These are phyloP conservation scores for Ophiosphaerella narmari DNA, from an alignment of 2,329 filamentous ascomycete genomes.

Conservation along the genomic window DNA sequence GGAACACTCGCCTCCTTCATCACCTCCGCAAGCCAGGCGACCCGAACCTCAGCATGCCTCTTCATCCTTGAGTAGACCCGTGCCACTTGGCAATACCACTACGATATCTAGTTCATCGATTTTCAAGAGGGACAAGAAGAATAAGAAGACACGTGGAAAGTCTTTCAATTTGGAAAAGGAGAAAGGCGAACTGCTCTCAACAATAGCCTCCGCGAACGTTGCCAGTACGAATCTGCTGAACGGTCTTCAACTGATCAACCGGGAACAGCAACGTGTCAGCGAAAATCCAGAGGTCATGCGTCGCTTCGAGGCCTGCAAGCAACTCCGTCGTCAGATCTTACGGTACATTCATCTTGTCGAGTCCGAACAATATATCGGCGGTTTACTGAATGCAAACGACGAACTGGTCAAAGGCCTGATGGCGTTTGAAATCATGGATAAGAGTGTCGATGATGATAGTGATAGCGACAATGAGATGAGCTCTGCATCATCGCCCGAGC, in stretches of 20 bases:
- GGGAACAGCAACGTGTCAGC: slow-evolving; percentile 84
- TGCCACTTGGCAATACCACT: slow-evolving; percentile 31
- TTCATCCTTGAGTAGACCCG: slow-evolving; percentile 35
- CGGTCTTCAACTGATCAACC: slow-evolving; percentile 84
- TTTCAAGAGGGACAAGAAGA: slow-evolving; percentile 58
- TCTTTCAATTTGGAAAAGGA: slow-evolving; percentile 86
- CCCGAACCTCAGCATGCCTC: slow-evolving; percentile 32
- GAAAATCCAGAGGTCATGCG: slow-evolving; percentile 76
- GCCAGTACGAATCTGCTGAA: slow-evolving; percentile 91
- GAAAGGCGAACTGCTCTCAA: slow-evolving; percentile 81
- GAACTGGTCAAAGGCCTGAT: slow-evolving; percentile 92
- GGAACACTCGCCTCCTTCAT: slow-evolving; percentile 46
- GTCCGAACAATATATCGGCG: slow-evolving; percentile 86
- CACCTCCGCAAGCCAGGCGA: slow-evolving; percentile 31
- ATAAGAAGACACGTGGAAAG: slow-evolving; percentile 60
- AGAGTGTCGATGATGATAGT: slow-evolving; percentile 75
- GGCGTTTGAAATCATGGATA: slow-evolving; percentile 91
- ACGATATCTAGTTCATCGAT: slow-evolving; percentile 57
- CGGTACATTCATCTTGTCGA: slow-evolving; percentile 93
- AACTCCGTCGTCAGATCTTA: slow-evolving; percentile 79
- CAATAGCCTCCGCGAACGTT: slow-evolving; percentile 88
- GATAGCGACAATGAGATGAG: slow-evolving; percentile 60
- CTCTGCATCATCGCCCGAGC: slow-evolving; percentile 35
- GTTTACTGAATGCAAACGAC: slow-evolving; percentile 91
- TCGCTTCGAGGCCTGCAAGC: slow-evolving; percentile 85